Base-by-base conservation (phyloP, 257 asterid species). In the Jasminum sambac region DNA sequence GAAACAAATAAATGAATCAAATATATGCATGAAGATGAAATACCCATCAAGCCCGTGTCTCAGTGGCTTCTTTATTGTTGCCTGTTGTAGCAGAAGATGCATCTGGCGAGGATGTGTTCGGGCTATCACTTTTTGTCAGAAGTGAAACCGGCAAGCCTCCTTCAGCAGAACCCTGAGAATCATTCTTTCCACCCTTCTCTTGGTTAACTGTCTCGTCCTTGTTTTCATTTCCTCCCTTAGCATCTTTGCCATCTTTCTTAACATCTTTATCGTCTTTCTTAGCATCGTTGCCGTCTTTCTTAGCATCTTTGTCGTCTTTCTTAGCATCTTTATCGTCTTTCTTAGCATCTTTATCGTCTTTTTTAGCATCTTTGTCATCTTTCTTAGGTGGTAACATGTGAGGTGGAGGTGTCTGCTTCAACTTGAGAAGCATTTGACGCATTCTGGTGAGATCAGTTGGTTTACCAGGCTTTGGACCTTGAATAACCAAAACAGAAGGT, bases 391-490 rank as follows among this genome's bases (percentile, higher is more conserved):
- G 94, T 74, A 86, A 21, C 98, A 95, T 95, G 69, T 95, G 99
- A 16, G 89, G 86, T 3, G 99, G 98, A 52, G 98, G 99, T 61
- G 70, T 91, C 55, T 80, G 84, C 83, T 95, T 95, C 76, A 95
- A 78, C 85, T 95, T 91, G 77, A 74, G 74, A 46, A 95, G 84
- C 70, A 95, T 74, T 39, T 91, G 98, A 7, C 97, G 89, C 96
- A 95, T 88, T 72, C 98, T 89, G 8, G 92, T 38, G 81, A 89
- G 89, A 67, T 95, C 98, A 0, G 99, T 88, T 0, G 99, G 94
- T 72, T 95, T 95, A 1, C 98, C 99, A 3, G 98, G 99, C 80
- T 95, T 95, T 17, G 97, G 99, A 0, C 98, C 99, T 10, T 91
- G 96, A 79, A 95, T 70, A 7, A 95, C 97, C 11, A 81, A 46